Conservation (phyloP, 768 basidiomycete species). For the Rhodosporidiobolus odoratus region DNA sequence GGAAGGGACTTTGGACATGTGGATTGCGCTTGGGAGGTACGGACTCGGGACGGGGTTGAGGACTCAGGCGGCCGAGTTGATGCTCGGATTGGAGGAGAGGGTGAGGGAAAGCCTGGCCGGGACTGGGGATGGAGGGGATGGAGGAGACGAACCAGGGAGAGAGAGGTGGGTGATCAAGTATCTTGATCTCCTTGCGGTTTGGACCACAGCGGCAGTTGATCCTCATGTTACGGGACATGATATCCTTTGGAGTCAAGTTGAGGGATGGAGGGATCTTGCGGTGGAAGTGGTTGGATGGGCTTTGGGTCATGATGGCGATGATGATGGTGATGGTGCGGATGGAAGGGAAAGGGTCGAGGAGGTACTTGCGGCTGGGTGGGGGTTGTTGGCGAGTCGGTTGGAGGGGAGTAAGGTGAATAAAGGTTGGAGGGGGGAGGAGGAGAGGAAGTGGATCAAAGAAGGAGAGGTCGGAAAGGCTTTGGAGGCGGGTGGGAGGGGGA, state of each 20-base stretch:
- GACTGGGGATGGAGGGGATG: not conserved
- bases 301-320: too few relatives aligned
- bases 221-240: slow-evolving; percentile 84
- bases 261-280: slow-evolving; percentile 67
- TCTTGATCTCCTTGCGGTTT: slow-evolving; percentile 59
- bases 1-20: slow-evolving; percentile 59
- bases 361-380: slow-evolving; percentile 51
- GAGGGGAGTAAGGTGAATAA: slow-evolving; percentile 72
- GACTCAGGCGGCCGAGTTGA: slow-evolving; percentile 11
- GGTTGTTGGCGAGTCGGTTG: slow-evolving; percentile 61
- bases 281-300: slow-evolving; percentile 51
- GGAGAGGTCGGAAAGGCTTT: slow-evolving; percentile 4
- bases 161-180: slow-evolving; percentile 53
- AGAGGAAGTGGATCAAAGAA: slow-evolving; percentile 49
- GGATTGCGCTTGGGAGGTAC: slow-evolving; percentile 64
- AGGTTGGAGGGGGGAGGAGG: slow-evolving; percentile 60
- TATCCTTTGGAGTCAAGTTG: slow-evolving; percentile 79
- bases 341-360: slow-evolving; percentile 29
- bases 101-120: too few relatives aligned
- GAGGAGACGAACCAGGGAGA: too few relatives aligned
- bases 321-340: not conserved
- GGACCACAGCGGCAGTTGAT: slow-evolving; percentile 79
- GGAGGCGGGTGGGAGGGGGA: not conserved
- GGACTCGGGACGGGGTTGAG: slow-evolving; percentile 49
- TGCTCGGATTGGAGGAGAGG: slow-evolving; percentile 14